Percentiles rank a stretch among this genome's conserved stretches.
phyloP scores from a whole-genome alignment of 495 filamentous ascomycete genomes.

The Penicillium salamii region DNA sequence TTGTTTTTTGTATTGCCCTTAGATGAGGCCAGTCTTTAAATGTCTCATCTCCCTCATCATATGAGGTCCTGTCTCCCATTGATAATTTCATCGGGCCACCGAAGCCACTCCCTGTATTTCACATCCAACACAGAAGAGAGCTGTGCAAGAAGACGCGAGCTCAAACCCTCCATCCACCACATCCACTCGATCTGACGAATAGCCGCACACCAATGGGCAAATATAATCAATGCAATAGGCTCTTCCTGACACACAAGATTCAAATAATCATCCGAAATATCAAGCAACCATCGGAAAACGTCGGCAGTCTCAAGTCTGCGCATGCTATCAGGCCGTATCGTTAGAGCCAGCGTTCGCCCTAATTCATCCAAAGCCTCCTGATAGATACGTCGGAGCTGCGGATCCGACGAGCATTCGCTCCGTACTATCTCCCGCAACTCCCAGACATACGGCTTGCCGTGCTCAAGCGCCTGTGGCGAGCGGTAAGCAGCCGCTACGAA shows the following conservation, averaged over 20 bases:
- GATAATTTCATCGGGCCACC: constrained; percentile 6
- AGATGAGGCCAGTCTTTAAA: too few relatives aligned
- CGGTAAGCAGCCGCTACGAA: background rate
- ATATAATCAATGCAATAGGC: constrained; percentile 25
- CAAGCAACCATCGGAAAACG: constrained; percentile 24
- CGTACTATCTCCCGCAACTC: constrained; percentile 9
- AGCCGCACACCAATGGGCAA: constrained; percentile 29
- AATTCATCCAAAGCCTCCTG: constrained; percentile 11
- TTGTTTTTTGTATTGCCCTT: too few relatives aligned
- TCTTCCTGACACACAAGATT: constrained; percentile 13
- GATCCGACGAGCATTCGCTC: background rate
- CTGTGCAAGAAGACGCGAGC: constrained; percentile 20
- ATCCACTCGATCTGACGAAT: constrained; percentile 26
- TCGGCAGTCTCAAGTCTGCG: constrained; percentile 17
- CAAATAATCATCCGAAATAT: constrained; percentile 24
- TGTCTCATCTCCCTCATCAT: too few relatives aligned
- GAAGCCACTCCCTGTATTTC: constrained; percentile 20
- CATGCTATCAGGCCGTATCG: constrained; percentile 4
- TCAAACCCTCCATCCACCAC: constrained; percentile 34
- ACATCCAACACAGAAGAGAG: constrained; percentile 16
- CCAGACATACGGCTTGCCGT: constrained; percentile 11
- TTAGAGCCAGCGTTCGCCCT: constrained; percentile 6
- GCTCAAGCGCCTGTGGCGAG: constrained; percentile 7
- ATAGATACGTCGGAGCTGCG: background rate
- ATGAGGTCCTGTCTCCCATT: too few relatives aligned